Evolutionary conservation across 129 eudicot genomes (phyloP).

Genomic region (Helianthus annuus): DNA sequence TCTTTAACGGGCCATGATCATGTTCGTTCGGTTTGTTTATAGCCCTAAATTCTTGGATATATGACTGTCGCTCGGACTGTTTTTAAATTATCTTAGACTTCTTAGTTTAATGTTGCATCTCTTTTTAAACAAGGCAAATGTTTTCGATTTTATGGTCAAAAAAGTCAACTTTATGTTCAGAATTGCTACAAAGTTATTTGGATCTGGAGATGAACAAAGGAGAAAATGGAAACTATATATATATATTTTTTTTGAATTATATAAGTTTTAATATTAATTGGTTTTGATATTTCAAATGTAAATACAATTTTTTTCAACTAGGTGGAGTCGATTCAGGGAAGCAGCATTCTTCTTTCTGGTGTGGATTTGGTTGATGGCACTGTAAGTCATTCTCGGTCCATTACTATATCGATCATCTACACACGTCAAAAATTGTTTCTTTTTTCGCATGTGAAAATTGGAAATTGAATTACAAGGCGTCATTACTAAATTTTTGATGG

Average conservation of each 20-base stretch:
- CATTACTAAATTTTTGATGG: conserved; percentile 1
- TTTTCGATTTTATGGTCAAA: not conserved
- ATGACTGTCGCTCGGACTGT: not conserved
- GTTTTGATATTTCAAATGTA: not conserved
- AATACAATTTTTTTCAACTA: conserved; percentile 14
- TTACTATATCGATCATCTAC: not conserved
- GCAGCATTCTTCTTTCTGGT: conserved; percentile 77
- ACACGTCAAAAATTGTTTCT: not conserved
- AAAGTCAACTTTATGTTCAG: conserved; percentile 1
- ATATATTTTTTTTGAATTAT: not conserved
- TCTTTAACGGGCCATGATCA: too few relatives aligned
- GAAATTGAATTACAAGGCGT: not conserved
- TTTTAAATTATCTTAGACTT: not conserved
- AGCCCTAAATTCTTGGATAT: not conserved
- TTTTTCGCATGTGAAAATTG: not conserved
- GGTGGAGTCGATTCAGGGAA: conserved; percentile 80
- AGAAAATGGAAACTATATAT: not conserved
- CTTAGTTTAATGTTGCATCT: not conserved
- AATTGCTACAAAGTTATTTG: conserved; percentile 4
- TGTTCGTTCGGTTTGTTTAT: too few relatives aligned
- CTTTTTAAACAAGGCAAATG: not conserved
- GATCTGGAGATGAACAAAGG: conserved; percentile 5
- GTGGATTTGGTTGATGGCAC: conserved; percentile 97
- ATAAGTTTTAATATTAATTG: not conserved
- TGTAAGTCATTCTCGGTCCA: conserved; percentile 45